A percentile compares a stretch with the other conserved stretches of the same genome.
phyloP scores from a whole-genome alignment of 2,329 filamentous ascomycete genomes.

The Leptographium wingfieldii region DNA sequence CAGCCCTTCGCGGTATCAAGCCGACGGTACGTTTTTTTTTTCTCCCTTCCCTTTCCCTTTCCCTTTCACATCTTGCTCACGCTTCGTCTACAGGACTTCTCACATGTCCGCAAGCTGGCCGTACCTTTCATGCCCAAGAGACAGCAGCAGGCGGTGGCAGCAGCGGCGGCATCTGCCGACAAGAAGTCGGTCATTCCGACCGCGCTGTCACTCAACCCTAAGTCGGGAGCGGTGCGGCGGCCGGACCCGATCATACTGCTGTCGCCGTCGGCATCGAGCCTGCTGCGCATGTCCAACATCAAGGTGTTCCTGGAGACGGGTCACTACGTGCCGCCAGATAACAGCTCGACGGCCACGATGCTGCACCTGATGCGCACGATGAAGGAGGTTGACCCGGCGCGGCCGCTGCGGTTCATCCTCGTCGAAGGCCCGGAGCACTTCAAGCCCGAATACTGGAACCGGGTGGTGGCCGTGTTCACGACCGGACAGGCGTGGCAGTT shows the following conservation, averaged over 20 bases:
- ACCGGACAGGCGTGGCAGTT: constrained; percentile 98
- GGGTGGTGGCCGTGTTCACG: constrained; percentile 92
- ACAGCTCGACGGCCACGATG: constrained; percentile 60
- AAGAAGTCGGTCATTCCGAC: constrained; percentile 21
- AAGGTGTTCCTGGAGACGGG: constrained; percentile 86
- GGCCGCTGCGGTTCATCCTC: constrained; percentile 83
- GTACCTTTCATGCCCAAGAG: constrained; percentile 60
- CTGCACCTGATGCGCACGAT: constrained; percentile 73
- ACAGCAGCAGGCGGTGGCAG: constrained; percentile 25
- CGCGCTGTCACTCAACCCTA: constrained; percentile 40
- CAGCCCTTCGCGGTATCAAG: constrained; percentile 73
- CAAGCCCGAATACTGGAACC: constrained; percentile 95
- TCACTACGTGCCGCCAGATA: constrained; percentile 65
- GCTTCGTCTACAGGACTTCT: constrained; percentile 60
- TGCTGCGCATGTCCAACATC: constrained; percentile 91
- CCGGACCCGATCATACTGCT: constrained; percentile 89
- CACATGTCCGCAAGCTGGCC: constrained; percentile 78
- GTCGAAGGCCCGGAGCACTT: constrained; percentile 90
- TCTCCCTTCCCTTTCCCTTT: background rate
- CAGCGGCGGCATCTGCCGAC: constrained; percentile 14
- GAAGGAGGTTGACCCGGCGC: constrained; percentile 54
- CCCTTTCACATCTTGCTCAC: background rate
- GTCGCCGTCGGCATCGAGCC: constrained; percentile 86
- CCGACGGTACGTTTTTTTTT: constrained; percentile 51
- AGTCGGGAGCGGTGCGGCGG: constrained; percentile 32